Base-by-base conservation (phyloP, 129 eudicot species). In the Logfia minima region DNA sequence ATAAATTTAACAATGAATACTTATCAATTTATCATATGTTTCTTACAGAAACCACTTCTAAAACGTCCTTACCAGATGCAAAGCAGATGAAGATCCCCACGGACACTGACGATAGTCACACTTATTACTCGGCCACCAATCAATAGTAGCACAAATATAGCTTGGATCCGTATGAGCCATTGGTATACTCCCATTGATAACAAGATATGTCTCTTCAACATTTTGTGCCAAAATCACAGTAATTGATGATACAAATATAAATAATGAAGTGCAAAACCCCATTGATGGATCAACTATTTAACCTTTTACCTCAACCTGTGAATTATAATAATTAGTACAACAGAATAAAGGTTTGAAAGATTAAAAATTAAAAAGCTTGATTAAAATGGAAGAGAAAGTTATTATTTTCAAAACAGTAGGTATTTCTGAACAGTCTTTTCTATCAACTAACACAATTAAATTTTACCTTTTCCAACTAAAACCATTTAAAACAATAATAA, bases 71-170 rank as follows among this genome's bases (percentile, higher is more conserved):
- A 90, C 98, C 80, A 93, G 85, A 80, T 93, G 90, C 64, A 88
- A 71, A 34, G 84, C 85, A 6, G 98, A 93, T 14, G 98, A 90
- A 72, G 87, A 84, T 68, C 93, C 97, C 98, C 98, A 93, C 4
- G 98, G 97, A 75, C 98, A 93, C 53, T 85, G 92, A 63, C 77
- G 76, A 81, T 93, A 93, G 72, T 88, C 81, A 64, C 98, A 93
- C 84, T 93, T 90, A 16, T 83, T 87, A 71, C 74, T 85, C 64
- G 98, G 98, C 98, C 98, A 93, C 98, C 98, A 93, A 85, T 93
- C 98, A 59, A 93, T 87, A 19, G 98, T 93, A 18, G 98, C 98
- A 85, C 98, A 93, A 2, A 93, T 83, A 80, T 84, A 93, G 79
- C 86, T 85, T n/a, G 79, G 81, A 87, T 91, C 97, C 17, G 98